Evolutionary conservation across 2,329 filamentous ascomycete genomes (phyloP).

Genomic region (Lecanicillium sp.): DNA sequence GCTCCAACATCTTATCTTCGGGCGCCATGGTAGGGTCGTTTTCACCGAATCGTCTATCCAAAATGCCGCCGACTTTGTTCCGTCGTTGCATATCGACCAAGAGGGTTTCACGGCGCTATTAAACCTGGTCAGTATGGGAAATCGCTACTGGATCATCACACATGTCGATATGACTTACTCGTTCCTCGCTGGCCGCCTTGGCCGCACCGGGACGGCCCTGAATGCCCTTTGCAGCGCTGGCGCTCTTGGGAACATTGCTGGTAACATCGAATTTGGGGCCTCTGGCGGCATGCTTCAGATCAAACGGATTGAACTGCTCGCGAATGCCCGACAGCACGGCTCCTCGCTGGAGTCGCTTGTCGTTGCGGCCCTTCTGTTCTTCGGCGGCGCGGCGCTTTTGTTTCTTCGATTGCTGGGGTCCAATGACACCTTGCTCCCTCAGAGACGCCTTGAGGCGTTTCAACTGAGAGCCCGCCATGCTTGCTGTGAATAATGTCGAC

Average conservation of each 20-base stretch:
- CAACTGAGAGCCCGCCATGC: slow-evolving; percentile 91
- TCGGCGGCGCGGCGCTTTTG: slow-evolving; percentile 71
- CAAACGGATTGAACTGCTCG: slow-evolving; percentile 97
- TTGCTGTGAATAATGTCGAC: not conserved
- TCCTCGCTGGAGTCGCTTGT: slow-evolving; percentile 71
- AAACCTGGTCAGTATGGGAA: slow-evolving; percentile 13
- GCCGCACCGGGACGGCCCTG: slow-evolving; percentile 75
- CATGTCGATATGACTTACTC: slow-evolving; percentile 41
- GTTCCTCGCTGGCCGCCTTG: slow-evolving; percentile 81
- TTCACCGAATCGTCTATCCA: slow-evolving; percentile 93
- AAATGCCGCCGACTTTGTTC: slow-evolving; percentile 85
- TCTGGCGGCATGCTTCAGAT: slow-evolving; percentile 73
- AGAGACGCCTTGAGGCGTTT: slow-evolving; percentile 92
- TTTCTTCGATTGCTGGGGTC: slow-evolving; percentile 92
- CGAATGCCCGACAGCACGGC: slow-evolving; percentile 79
- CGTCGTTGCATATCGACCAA: slow-evolving; percentile 84
- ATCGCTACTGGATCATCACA: not conserved
- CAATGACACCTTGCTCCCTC: slow-evolving; percentile 80
- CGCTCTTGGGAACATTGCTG: slow-evolving; percentile 51
- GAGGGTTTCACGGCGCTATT: slow-evolving; percentile 69
- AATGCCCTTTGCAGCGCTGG: slow-evolving; percentile 50
- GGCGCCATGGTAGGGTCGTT: slow-evolving; percentile 89
- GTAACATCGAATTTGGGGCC: slow-evolving; percentile 83
- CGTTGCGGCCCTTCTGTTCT: slow-evolving; percentile 56
- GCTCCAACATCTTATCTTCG: slow-evolving; percentile 85